Percentiles rank a stretch among this genome's conserved stretches.
Conservation (phyloP, 495 filamentous ascomycete genomes). For the Clavariopsis aquatica region DNA sequence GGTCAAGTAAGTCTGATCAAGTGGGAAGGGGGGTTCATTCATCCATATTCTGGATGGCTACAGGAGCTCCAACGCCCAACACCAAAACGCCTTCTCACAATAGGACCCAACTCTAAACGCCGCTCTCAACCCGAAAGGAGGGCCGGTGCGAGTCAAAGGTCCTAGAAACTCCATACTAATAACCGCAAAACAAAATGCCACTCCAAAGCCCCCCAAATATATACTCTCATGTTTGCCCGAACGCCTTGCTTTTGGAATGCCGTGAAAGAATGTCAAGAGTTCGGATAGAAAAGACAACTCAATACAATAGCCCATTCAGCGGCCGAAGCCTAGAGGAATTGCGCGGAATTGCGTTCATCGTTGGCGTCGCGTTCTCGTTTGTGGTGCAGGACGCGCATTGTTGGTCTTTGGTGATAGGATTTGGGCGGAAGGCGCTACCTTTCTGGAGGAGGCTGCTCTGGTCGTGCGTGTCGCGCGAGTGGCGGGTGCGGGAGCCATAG, state of each 20-base stretch:
- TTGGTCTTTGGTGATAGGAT: conserved; percentile 80
- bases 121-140: neutral
- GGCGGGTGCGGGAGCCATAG: conserved; percentile 19
- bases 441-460: conserved; percentile 4
- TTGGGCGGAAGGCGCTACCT: conserved; percentile 49
- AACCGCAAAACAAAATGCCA: neutral
- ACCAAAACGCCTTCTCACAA: too few relatives aligned
- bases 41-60: too few relatives aligned
- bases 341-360: neutral
- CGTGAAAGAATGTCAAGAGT: too few relatives aligned
- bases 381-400: conserved; percentile 40
- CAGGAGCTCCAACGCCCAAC: too few relatives aligned
- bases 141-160: neutral
- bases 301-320: neutral
- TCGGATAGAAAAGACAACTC: too few relatives aligned
- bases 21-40: too few relatives aligned
- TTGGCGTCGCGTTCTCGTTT: conserved; percentile 6
- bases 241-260: neutral
- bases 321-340: neutral
- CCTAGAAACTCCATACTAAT: neutral
- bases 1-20: too few relatives aligned
- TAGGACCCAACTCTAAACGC: neutral
- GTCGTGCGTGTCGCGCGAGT: conserved; percentile 17
- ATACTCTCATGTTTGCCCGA: too few relatives aligned
- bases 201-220: too few relatives aligned